A percentile compares a stretch with the other conserved stretches of the same genome.
Evolutionary conservation across 495 filamentous ascomycete species (phyloP).

Genomic region (Talaromyces borbonicus): DNA sequence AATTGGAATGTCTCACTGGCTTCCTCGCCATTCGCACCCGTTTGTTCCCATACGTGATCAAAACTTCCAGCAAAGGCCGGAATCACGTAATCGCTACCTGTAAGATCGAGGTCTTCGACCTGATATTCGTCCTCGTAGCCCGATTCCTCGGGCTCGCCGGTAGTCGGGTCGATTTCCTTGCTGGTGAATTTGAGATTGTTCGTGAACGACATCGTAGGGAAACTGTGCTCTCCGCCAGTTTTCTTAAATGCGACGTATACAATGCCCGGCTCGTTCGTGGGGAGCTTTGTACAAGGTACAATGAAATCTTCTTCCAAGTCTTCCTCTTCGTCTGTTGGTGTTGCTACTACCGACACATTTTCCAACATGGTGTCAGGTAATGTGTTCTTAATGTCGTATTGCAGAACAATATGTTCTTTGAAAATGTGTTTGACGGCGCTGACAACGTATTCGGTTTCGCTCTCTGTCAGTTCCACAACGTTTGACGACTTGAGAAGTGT

Average conservation of each 20-base stretch:
- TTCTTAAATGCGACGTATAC: slow-evolving; percentile 95
- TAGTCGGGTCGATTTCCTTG: slow-evolving; percentile 96
- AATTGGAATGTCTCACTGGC: slow-evolving; percentile 87
- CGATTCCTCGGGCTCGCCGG: slow-evolving; percentile 77
- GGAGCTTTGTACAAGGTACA: slow-evolving; percentile 72
- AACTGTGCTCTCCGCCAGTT: slow-evolving; percentile 52
- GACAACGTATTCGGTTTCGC: slow-evolving; percentile 96
- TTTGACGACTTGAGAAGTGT: slow-evolving; percentile 79
- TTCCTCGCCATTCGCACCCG: slow-evolving; percentile 78
- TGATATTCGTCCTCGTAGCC: slow-evolving; percentile 98
- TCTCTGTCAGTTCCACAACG: slow-evolving; percentile 84
- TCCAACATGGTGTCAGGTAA: slow-evolving; percentile 80
- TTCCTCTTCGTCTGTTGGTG: slow-evolving; percentile 69
- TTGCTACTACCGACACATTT: slow-evolving; percentile 81
- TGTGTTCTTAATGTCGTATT: slow-evolving; percentile 98
- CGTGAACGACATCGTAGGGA: slow-evolving; percentile 71
- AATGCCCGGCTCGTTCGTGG: slow-evolving; percentile 74
- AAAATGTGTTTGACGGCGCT: slow-evolving; percentile 92
- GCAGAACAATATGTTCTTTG: slow-evolving; percentile 90
- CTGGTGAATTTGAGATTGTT: slow-evolving; percentile 94
- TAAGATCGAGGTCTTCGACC: slow-evolving; percentile 86
- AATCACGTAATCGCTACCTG: slow-evolving; percentile 85
- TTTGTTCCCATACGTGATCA: slow-evolving; percentile 93
- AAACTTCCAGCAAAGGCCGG: slow-evolving; percentile 92
- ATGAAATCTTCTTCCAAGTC: slow-evolving; percentile 81